Evolutionary conservation across 345 rosid genomes (phyloP), one percentile per base, ranked within the genome.

Genomic region (Moringa oleifera): DNA sequence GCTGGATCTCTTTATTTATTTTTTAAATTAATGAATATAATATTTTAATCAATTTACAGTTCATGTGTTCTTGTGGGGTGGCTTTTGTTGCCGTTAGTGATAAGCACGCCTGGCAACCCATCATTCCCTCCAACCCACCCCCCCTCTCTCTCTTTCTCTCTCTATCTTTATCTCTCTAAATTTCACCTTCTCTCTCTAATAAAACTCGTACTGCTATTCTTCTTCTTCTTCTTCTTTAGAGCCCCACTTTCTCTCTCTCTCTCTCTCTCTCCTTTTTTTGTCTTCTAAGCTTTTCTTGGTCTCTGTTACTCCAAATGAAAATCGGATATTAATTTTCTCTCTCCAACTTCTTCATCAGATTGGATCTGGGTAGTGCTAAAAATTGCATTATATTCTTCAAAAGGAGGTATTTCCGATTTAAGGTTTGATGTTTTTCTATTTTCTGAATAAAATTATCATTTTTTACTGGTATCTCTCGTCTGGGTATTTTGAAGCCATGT

Each of bases 61-160:
- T 58, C 59, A 69, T 74, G 72, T 51, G 28, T 36, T 63, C 25
- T 63, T 67, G 70, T 67, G 71, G 77, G 66, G 72, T 49, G 55
- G 71, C 61, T 69, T 75, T 59, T 67, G 79, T 77, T 80, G 85
- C 90, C 77, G 82, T 87, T 92, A 81, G 98, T 89, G 95, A 83
- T 81, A 69, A 81, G 91, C 98, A 87, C 98, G 95, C 85, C 95
- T 89, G 93, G 87, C 92, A 84, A n/a, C 54, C 81, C 91, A 84
- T 89, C 87, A 82, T 84, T 83, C 85, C 89, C 82, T 81, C 86
- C 88, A 79, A 76, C 67, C 77, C 70, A 49, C 8, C 63, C 23
- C 17, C 55, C 53, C 56, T 45, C 60, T 37, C 33, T 58, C 64
- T 53, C 23, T 51, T 63, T 57, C 59, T 50, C 18, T 64, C 63